Percentiles rank a stretch among this genome's conserved stretches.
phyloP scores from a whole-genome alignment of 2,329 filamentous ascomycete species.

The Tympanopsis confertula region DNA sequence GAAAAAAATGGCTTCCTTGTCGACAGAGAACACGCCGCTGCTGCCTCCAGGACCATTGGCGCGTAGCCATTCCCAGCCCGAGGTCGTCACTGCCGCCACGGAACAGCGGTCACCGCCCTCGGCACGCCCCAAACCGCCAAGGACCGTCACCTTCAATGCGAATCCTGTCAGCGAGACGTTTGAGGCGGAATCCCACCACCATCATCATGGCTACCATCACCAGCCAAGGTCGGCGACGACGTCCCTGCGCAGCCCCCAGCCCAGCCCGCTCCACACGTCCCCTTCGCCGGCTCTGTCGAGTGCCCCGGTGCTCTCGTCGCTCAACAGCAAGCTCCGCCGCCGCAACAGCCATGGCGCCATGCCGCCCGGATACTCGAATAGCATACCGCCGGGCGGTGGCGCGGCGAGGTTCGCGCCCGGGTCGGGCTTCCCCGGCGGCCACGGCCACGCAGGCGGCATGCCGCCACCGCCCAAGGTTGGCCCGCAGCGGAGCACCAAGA shows the following conservation, averaged over 20 bases:
- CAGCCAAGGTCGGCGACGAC: conserved; percentile 30
- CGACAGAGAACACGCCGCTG: too few relatives aligned
- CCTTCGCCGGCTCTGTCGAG: conserved; percentile 14
- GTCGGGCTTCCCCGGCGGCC: not conserved
- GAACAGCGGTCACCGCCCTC: not conserved
- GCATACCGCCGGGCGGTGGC: conserved; percentile 19
- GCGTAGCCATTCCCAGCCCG: too few relatives aligned
- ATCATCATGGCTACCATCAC: conserved; percentile 22
- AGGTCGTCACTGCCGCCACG: too few relatives aligned
- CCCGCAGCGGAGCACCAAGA: conserved; percentile 88
- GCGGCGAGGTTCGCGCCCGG: conserved; percentile 2
- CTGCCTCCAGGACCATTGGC: too few relatives aligned
- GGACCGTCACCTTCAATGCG: conserved; percentile 66
- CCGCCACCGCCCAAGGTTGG: conserved; percentile 58
- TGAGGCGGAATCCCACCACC: conserved; percentile 30
- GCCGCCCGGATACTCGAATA: conserved; percentile 26
- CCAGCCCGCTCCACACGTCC: conserved; percentile 13
- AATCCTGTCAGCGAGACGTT: conserved; percentile 53
- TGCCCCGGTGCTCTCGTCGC: conserved; percentile 58
- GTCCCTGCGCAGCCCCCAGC: conserved; percentile 12
- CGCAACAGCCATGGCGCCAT: conserved; percentile 71
- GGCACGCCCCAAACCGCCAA: not conserved
- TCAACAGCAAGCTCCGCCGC: conserved; percentile 79
- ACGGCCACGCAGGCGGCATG: not conserved
- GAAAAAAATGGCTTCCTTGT: too few relatives aligned